Conservation (phyloP, 192 early-diverging fungal genomes). For the Coemansia sp. region DNA sequence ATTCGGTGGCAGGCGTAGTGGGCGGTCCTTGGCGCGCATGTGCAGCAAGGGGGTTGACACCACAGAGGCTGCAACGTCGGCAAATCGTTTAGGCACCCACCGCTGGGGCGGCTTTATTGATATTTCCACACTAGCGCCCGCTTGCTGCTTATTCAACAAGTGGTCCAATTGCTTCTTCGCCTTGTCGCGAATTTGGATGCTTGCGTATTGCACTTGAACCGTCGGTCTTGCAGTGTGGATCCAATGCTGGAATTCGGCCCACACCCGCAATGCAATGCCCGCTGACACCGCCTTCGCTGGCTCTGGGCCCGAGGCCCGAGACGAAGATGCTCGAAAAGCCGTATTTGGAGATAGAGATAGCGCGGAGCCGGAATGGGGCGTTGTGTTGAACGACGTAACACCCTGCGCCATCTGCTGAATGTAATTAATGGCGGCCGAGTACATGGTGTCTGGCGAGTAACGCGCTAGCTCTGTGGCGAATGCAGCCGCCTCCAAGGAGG, state of each 20-base stretch:
- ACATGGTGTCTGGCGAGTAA: constrained; percentile 8
- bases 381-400: background rate
- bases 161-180: background rate
- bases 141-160: background rate
- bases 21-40: background rate
- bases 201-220: constrained; percentile 5
- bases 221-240: background rate
- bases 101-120: background rate
- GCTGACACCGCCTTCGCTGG: background rate
- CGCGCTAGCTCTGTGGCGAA: background rate
- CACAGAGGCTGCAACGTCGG: background rate
- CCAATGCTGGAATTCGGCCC: constrained; percentile 41
- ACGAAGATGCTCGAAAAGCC: background rate
- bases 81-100: constrained; percentile 3
- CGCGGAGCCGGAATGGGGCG: too few species aligned
- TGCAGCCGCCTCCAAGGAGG: background rate
- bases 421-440: background rate
- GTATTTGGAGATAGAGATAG: too few species aligned
- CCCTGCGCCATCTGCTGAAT: constrained; percentile 16
- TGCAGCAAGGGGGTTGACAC: background rate
- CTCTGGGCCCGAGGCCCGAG: background rate
- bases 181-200: background rate
- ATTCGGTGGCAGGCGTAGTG: background rate
- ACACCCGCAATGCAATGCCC: constrained; percentile 18
- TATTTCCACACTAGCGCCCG: background rate